Evolutionary conservation across 2,329 filamentous ascomycete species (phyloP), one percentile per base, ranked within the genome.

Genomic region (Ophiostoma sp.): DNA sequence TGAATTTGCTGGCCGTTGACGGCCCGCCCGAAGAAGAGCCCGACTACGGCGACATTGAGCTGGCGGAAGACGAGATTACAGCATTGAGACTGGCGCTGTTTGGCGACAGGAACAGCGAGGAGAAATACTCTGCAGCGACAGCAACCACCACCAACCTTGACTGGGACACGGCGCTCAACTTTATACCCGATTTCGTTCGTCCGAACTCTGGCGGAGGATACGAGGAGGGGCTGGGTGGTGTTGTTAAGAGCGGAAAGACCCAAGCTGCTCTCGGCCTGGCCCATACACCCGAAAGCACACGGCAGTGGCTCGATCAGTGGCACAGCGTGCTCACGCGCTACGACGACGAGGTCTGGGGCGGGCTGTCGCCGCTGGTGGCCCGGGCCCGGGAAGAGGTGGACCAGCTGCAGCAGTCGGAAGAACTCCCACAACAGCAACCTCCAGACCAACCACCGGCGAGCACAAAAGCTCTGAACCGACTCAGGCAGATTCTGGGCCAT

Each of bases 301-400:
- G 64, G 76, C 81, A 72, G 19, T 90, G 88, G 87, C 79, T 87
- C 15, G 80, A 83, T 48, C 85, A 89, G 76, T 91, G 89, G 88
- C 83, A 84, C 45, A 82, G 84, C 57, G 87, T 90, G 8, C 81
- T 91, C 31, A 85, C 83, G 1, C 81, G 83, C 45, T 91, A 91
- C 76, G 85, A 85, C 0, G 89, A 92, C 78, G 88, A 92, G 72
- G 90, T 93, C 31, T 93, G 91, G 91, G 91, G 91, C 25, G 89
- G 88, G 73, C 79, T 92, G 25, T 81, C 84, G 39, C 84, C 86
- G 3, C 81, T 91, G 45, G 85, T 90, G 11, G 82, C 84, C 69
- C 85, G 88, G 74, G 91, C 90, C 3, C 83, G 82, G 73, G 80
- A 81, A 63, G 90, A 93, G 78, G 80, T 92, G 25, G 82, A 86